Conservation (phyloP, 1,139 yeast species). For the Hemisphaericaspora xylofermentans region DNA sequence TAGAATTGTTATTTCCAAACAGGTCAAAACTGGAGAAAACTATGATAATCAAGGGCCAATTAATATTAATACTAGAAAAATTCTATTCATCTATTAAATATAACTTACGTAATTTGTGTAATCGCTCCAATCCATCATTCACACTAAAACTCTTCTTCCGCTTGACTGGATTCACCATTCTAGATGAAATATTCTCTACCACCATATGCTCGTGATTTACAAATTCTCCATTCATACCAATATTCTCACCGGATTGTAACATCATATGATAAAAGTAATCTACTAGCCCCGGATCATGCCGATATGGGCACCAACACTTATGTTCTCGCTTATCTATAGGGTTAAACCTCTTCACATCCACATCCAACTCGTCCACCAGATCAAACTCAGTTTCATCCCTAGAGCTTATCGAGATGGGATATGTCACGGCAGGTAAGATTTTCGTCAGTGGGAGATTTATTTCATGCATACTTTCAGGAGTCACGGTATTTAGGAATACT, state of each 20-base stretch:
- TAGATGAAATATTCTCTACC: conserved; percentile 9
- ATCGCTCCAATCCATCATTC: conserved; percentile 33
- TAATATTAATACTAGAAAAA: too few species aligned
- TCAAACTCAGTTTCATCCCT: conserved; percentile 7
- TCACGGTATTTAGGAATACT: conserved; percentile 25
- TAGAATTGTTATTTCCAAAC: too few species aligned
- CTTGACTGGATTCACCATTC: conserved; percentile 2
- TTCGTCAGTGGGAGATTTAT: conserved; percentile 24
- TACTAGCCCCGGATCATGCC: conserved; percentile 13
- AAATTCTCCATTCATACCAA: conserved; percentile 30
- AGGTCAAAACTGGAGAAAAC: too few species aligned
- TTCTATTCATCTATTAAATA: conserved; percentile 30
- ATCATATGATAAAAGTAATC: conserved; percentile 29
- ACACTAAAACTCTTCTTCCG: conserved; percentile 26
- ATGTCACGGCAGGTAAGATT: conserved; percentile 32
- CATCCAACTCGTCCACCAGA: background rate
- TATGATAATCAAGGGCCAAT: too few species aligned
- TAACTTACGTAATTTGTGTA: conserved; percentile 35
- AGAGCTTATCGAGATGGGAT: conserved; percentile 21
- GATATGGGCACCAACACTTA: conserved; percentile 37
- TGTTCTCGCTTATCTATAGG: conserved; percentile 25
- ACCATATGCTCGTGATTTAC: conserved; percentile 18
- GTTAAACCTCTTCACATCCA: conserved; percentile 19
- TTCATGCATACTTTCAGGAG: conserved; percentile 9
- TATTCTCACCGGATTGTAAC: conserved; percentile 19